Conservation (phyloP, 2,329 filamentous ascomycete genomes). For the Sarocladium kiliense region DNA sequence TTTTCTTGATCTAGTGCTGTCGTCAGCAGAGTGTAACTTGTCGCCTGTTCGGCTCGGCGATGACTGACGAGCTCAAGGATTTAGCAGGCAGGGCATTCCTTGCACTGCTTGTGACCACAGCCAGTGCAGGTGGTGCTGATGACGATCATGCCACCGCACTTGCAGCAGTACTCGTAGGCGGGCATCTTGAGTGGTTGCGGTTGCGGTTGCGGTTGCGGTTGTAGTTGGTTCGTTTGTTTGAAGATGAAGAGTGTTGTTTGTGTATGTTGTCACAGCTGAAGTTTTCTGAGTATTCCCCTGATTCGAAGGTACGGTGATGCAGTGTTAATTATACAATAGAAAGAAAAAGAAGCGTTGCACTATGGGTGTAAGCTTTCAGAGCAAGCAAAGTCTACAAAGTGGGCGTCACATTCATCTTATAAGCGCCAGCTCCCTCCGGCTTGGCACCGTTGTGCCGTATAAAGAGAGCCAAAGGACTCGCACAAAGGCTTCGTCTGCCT, state of each 20-base stretch:
- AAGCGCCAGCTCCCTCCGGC: background rate
- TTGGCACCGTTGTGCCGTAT: background rate
- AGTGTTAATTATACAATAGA: too few species aligned
- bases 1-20: too few species aligned
- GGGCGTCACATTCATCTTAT: slow-evolving; percentile 1
- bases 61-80: slow-evolving; percentile 9
- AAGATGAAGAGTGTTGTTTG: slow-evolving; percentile 2
- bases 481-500: background rate
- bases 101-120: slow-evolving; percentile 47
- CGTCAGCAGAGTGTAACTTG: too few species aligned
- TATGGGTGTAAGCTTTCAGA: background rate
- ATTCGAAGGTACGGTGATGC: too few species aligned
- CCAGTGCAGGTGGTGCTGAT: slow-evolving; percentile 49
- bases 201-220: slow-evolving; percentile 8
- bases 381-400: background rate
- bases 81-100: slow-evolving; percentile 35
- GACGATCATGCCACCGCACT: slow-evolving; percentile 51
- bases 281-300: too few species aligned
- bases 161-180: slow-evolving; percentile 48
- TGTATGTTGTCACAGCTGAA: too few species aligned
- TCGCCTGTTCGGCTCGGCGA: too few species aligned
- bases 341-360: background rate
- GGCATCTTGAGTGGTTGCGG: slow-evolving; percentile 28
- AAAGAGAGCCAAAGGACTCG: background rate
- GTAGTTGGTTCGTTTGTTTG: slow-evolving; percentile 12